Evolutionary conservation across 306 rosid species (phyloP).

Genomic region (Quercus berberidifolia): DNA sequence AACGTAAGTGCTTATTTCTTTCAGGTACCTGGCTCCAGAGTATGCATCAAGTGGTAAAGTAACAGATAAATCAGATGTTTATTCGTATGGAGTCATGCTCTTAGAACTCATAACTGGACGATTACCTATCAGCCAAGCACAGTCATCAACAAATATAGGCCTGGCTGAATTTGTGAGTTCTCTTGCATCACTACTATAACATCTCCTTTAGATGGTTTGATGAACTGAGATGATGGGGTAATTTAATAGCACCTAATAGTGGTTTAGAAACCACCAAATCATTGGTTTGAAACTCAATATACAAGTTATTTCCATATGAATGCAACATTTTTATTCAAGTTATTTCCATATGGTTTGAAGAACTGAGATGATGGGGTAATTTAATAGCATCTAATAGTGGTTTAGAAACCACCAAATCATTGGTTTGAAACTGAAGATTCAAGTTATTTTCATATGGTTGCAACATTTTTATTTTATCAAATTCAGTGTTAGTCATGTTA

Average conservation of each 20-base stretch:
- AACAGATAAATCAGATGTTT: slow-evolving; percentile 92
- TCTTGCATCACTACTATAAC: neutral
- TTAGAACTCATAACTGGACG: slow-evolving; percentile 85
- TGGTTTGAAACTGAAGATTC: neutral
- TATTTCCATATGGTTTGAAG: too few relatives aligned
- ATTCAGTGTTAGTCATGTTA: too few relatives aligned
- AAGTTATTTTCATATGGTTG: neutral
- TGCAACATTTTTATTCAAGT: neutral
- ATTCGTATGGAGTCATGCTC: slow-evolving; percentile 91
- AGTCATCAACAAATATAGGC: slow-evolving; percentile 67
- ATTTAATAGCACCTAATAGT: neutral
- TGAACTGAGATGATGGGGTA: too few relatives aligned
- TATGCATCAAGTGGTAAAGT: slow-evolving; percentile 95
- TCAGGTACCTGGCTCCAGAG: slow-evolving; percentile 96
- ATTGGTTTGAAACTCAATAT: neutral
- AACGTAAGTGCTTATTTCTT: slow-evolving; percentile 16
- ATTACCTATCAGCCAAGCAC: slow-evolving; percentile 65
- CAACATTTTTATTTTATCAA: neutral
- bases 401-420: neutral
- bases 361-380: neutral
- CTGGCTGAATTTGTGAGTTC: slow-evolving; percentile 91
- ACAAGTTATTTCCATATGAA: neutral
- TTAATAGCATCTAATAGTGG: neutral
- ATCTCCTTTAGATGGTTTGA: neutral
- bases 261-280: neutral